Base-by-base conservation (phyloP, 495 filamentous ascomycete species). In the Amphirosellinia nigrospora region DNA sequence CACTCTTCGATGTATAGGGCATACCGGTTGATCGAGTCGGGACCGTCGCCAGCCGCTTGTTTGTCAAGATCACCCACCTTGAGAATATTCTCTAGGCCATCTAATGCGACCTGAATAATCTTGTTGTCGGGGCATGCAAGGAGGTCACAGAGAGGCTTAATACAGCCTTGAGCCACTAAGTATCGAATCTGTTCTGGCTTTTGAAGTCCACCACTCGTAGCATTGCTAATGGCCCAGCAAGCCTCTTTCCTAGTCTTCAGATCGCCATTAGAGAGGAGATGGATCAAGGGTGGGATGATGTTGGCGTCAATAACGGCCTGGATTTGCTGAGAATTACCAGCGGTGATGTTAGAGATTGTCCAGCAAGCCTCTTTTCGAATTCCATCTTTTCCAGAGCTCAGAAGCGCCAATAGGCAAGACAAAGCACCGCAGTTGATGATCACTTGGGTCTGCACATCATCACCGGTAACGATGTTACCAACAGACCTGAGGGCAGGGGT, bases 321-420 rank as follows among this genome's bases (percentile, higher is more conserved):
- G 76, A 99, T 99, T 82, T 99, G 96, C 58, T 89, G 94, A 28
- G 94, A 97, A 85, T 98, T 99, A 30, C 96, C 96, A 64, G 96
- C 96, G 21, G 96, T 99, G 76, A 99, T 90, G 85, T 99, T 99
- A 73, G 94, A 97, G 73, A 99, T 99, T 36, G 96, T 99, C 96
- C 96, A 99, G 87, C 96, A 99, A 34, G 96, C 96, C 81, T 99
- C 96, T 86, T 99, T 99, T 66, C 96, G 94, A 70, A 99, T 99
- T 13, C 96, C 96, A 75, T 99, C 96, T 86, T 99, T 99, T 78
- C 91, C 92, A 64, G 96, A 98, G 84, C 94, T 92, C 64, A 99
- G 86, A 10, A 99, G 91, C 30, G 94, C 94, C 36, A 98, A 86
- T 23, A 99, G 86, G 67, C 94, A 97, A 45, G 94, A 91, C 16